Percentiles rank a stretch among this genome's conserved stretches.
Evolutionary conservation across 768 basidiomycete genomes (phyloP).

Genomic region (Suillus bovinus): DNA sequence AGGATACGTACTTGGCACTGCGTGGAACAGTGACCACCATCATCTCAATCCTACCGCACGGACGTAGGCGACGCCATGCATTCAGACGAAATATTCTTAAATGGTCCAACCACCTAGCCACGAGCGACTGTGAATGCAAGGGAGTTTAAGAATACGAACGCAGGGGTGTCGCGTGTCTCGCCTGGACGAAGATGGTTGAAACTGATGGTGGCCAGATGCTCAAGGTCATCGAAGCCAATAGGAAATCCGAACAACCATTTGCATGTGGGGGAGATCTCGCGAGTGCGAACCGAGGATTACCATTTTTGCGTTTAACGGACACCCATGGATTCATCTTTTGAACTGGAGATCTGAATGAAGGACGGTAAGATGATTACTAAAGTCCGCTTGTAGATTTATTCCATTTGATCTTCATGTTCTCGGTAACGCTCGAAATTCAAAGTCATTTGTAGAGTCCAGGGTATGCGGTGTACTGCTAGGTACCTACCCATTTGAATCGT

Average conservation of each 20-base stretch:
- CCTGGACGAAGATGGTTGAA: conserved; percentile 1
- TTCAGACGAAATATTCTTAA: conserved; percentile 2
- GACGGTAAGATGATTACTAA: background rate
- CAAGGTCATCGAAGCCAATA: background rate
- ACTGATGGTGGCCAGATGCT: background rate
- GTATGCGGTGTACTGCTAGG: too few relatives aligned
- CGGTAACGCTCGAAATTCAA: too few relatives aligned
- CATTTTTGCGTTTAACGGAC: background rate
- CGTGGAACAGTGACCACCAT: background rate
- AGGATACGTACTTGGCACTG: background rate
- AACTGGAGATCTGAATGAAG: background rate
- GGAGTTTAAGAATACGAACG: background rate
- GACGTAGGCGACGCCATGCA: background rate
- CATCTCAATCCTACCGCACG: background rate
- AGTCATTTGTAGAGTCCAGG: too few relatives aligned
- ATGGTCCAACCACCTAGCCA: background rate
- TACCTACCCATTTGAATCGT: conserved; percentile 39
- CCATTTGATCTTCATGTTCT: too few relatives aligned
- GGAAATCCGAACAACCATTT: conserved; percentile 3
- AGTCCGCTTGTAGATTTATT: too few relatives aligned
- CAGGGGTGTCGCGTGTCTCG: background rate
- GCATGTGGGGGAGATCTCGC: background rate
- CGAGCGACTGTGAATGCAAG: background rate
- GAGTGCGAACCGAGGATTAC: background rate
- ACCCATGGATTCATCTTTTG: background rate